These are phyloP conservation scores for Solanum paucissectum DNA, from an alignment of 257 asterid genomes.

Conservation along the genomic window DNA sequence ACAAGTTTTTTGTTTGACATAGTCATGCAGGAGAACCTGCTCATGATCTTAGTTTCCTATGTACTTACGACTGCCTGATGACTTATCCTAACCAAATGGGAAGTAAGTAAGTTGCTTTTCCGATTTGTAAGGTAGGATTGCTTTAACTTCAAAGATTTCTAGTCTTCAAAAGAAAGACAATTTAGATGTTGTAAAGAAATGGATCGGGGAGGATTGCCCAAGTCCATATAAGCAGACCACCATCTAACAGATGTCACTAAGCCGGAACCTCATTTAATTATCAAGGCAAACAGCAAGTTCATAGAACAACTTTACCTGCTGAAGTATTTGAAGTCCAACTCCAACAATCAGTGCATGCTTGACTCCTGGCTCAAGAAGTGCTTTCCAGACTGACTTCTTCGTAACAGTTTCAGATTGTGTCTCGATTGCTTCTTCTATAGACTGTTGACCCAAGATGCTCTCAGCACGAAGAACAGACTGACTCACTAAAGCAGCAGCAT, in stretches of 20 bases:
- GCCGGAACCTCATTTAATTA: not conserved
- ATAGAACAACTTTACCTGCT: slow-evolving; percentile 48
- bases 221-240: not conserved
- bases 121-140: not conserved
- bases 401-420: slow-evolving; percentile 27
- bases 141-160: not conserved
- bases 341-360: slow-evolving; percentile 88
- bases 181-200: not conserved
- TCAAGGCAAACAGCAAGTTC: not conserved
- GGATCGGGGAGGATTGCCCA: not conserved
- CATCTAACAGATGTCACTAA: not conserved
- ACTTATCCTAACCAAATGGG: not conserved
- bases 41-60: not conserved
- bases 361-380: slow-evolving; percentile 90
- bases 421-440: slow-evolving; percentile 39
- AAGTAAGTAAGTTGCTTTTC: not conserved
- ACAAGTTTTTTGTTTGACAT: not conserved
- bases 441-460: slow-evolving; percentile 33
- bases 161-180: not conserved
- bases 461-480: slow-evolving; percentile 63
- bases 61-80: not conserved
- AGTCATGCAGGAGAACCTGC: not conserved
- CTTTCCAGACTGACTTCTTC: slow-evolving; percentile 55
- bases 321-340: slow-evolving; percentile 84
- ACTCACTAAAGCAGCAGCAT: slow-evolving; percentile 92